Evolutionary conservation across 495 filamentous ascomycete genomes (phyloP).

Genomic region (Platismatia glauca): DNA sequence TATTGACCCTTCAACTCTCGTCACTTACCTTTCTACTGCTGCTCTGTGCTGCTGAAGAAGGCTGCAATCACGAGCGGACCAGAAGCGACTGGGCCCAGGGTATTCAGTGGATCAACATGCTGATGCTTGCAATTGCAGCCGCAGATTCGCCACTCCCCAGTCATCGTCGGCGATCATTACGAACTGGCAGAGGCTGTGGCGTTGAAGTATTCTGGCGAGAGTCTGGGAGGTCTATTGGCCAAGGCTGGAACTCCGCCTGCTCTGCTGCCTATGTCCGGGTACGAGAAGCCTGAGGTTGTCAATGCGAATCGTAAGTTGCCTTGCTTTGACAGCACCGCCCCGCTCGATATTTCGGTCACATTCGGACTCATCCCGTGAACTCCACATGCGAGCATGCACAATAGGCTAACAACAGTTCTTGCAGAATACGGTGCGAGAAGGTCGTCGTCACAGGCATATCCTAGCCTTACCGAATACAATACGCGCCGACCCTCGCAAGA

Average conservation of each 20-base stretch:
- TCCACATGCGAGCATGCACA: background rate
- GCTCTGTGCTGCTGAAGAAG: background rate
- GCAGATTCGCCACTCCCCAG: slow-evolving; percentile 42
- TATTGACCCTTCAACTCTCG: background rate
- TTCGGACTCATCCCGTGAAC: background rate
- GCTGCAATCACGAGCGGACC: background rate
- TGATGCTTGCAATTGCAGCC: slow-evolving; percentile 3
- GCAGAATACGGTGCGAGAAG: slow-evolving; percentile 12
- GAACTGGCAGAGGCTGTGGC: slow-evolving; percentile 45
- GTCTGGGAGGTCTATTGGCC: slow-evolving; percentile 44
- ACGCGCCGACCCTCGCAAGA: slow-evolving; percentile 39
- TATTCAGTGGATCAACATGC: slow-evolving; percentile 21
- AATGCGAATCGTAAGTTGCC: slow-evolving; percentile 37
- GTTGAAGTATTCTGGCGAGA: slow-evolving; percentile 37
- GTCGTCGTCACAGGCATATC: background rate
- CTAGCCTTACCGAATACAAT: slow-evolving; percentile 32
- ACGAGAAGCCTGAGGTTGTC: slow-evolving; percentile 37
- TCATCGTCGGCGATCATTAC: slow-evolving; percentile 46
- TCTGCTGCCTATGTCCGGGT: slow-evolving; percentile 46
- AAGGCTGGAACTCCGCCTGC: slow-evolving; percentile 39
- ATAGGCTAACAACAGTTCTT: slow-evolving; percentile 13
- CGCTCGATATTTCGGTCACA: background rate
- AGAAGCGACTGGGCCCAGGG: slow-evolving; percentile 24
- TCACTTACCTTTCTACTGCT: background rate
- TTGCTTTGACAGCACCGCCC: background rate